A percentile compares a stretch with the other conserved stretches of the same genome.
Evolutionary conservation across 331 rosid genomes (phyloP).

Genomic region (Spiraea crenata): DNA sequence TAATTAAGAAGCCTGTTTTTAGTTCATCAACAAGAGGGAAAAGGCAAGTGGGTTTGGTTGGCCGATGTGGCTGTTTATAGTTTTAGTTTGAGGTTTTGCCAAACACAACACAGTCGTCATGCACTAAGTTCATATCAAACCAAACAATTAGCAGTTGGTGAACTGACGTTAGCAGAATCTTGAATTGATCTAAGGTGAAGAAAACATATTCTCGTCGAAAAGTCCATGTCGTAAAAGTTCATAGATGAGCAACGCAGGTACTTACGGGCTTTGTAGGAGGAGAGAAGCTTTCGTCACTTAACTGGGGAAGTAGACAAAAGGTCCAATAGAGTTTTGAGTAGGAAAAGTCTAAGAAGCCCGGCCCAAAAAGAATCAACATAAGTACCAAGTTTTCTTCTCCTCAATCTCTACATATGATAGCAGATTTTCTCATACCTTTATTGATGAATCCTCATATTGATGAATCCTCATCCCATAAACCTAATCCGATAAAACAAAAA

Average conservation of each 20-base stretch:
- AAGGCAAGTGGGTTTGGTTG: background rate
- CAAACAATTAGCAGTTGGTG: background rate
- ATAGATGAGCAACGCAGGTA: background rate
- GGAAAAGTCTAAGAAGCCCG: background rate
- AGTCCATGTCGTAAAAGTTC: background rate
- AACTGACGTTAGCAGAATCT: background rate
- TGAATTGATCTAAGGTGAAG: background rate
- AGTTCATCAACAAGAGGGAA: slow-evolving; percentile 4
- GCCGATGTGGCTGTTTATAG: background rate
- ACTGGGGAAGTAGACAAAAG: background rate
- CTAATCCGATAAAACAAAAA: too few relatives aligned
- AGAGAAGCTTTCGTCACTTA: background rate
- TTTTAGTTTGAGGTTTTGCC: background rate
- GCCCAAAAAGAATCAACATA: background rate
- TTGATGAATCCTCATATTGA: too few relatives aligned
- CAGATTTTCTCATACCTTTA: too few relatives aligned
- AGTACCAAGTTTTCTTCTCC: too few relatives aligned
- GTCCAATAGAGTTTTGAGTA: background rate
- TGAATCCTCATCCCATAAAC: too few relatives aligned
- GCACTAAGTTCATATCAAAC: background rate
- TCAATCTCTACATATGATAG: too few relatives aligned
- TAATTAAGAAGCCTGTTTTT: background rate
- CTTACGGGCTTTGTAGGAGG: too few relatives aligned
- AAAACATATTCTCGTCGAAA: background rate
- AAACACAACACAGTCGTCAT: background rate